Evolutionary conservation across 2,329 filamentous ascomycete genomes (phyloP).

Genomic region (Pyricularia sp.): DNA sequence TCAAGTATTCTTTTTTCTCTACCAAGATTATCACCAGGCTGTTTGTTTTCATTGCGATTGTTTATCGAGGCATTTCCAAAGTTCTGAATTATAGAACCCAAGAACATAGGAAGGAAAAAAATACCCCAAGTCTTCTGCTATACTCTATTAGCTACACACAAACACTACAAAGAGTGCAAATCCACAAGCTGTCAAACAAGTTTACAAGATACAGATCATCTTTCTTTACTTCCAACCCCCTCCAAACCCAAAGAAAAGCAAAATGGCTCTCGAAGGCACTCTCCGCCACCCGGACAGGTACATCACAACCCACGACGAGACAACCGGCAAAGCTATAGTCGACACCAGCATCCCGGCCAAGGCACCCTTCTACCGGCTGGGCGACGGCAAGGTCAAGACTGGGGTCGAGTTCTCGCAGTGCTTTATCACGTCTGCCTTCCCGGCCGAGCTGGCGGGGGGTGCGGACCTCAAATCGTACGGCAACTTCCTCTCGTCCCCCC

Average conservation of each 20-base stretch:
- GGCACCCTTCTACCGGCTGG: constrained; percentile 7
- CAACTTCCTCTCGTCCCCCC: constrained; percentile 4
- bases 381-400: background rate
- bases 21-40: too few species aligned
- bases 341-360: constrained; percentile 7
- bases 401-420: constrained; percentile 8
- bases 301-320: constrained; percentile 12
- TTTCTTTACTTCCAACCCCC: too few species aligned
- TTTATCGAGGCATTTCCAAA: background rate
- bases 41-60: too few species aligned
- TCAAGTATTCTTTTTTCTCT: background rate
- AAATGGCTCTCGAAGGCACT: constrained; percentile 18
- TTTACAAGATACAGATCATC: too few species aligned
- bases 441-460: constrained; percentile 6
- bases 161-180: too few species aligned
- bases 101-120: background rate
- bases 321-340: constrained; percentile 10
- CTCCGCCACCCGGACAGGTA: constrained; percentile 16
- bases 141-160: too few species aligned
- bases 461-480: constrained; percentile 9
- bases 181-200: too few species aligned
- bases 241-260: too few species aligned
- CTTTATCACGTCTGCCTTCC: constrained; percentile 9
- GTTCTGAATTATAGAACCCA: background rate
- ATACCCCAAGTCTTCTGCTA: too few species aligned